These are phyloP conservation scores for Geotrichum citri-aurantii DNA, from an alignment of 1,139 yeast species.

Conservation along the genomic window DNA sequence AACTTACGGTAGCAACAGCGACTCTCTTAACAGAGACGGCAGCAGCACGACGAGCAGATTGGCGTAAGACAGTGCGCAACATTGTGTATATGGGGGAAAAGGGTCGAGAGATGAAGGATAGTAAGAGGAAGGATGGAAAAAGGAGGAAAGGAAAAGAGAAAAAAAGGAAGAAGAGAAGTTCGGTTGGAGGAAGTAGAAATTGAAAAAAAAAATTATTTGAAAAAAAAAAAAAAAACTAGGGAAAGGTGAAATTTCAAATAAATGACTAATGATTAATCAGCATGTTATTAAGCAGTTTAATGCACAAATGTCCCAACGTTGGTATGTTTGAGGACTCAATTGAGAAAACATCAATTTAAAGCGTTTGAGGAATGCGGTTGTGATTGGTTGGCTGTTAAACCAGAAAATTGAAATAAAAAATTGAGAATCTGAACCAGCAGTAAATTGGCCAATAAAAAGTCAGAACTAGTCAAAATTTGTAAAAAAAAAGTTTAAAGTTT, in stretches of 20 bases:
- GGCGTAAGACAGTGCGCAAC: slow-evolving; percentile 41
- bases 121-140: not conserved
- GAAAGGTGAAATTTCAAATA: slow-evolving; percentile 3
- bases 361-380: not conserved
- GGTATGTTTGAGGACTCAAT: slow-evolving; percentile 1
- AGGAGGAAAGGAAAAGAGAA: not conserved
- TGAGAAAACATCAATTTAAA: not conserved
- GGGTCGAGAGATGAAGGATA: not conserved
- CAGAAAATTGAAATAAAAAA: not conserved
- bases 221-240: slow-evolving; percentile 13
- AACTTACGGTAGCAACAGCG: slow-evolving; percentile 23
- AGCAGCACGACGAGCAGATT: slow-evolving; percentile 38
- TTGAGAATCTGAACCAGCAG: not conserved
- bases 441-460: slow-evolving; percentile 1
- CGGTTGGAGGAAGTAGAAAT: not conserved
- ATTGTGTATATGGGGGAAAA: slow-evolving; percentile 26
- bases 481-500: too few relatives aligned
- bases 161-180: not conserved
- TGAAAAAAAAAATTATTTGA: not conserved
- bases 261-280: not conserved
- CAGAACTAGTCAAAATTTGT: not conserved
- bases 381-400: not conserved
- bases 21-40: slow-evolving; percentile 35
- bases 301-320: not conserved
- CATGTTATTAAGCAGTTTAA: not conserved